A percentile compares a stretch with the other conserved stretches of the same genome.
Conservation (phyloP, 2,329 filamentous ascomycete species). For the Podosphaera leucotricha region DNA sequence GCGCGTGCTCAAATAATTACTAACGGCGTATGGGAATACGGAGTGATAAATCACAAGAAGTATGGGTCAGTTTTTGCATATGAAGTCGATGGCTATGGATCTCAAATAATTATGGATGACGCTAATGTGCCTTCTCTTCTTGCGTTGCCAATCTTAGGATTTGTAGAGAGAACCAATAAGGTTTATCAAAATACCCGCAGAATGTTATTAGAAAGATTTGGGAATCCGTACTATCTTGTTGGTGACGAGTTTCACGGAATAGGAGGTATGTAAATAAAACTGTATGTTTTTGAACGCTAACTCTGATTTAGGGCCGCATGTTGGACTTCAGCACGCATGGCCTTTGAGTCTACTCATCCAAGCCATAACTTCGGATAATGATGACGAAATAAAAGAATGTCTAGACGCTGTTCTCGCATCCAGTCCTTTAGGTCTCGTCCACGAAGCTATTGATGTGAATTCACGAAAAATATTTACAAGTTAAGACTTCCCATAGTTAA, state of each 20-base stretch:
- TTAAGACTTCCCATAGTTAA: conserved; percentile 13
- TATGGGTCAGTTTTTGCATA: conserved; percentile 67
- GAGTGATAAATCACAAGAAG: conserved; percentile 49
- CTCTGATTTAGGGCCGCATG: conserved; percentile 28
- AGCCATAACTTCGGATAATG: conserved; percentile 67
- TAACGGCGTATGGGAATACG: conserved; percentile 64
- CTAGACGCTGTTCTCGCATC: conserved; percentile 53
- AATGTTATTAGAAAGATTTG: conserved; percentile 23
- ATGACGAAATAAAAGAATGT: conserved; percentile 55
- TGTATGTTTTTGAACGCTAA: background rate
- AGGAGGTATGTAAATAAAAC: conserved; percentile 35
- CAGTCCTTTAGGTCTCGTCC: conserved; percentile 56
- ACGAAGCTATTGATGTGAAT: conserved; percentile 81
- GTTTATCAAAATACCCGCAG: conserved; percentile 75
- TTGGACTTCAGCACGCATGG: conserved; percentile 82
- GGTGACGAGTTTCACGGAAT: conserved; percentile 67
- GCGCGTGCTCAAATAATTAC: conserved; percentile 38
- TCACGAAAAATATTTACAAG: conserved; percentile 43
- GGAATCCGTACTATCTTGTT: conserved; percentile 69
- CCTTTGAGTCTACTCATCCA: conserved; percentile 88
- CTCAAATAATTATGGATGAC: conserved; percentile 67
- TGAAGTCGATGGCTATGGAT: conserved; percentile 73
- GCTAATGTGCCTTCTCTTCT: conserved; percentile 68
- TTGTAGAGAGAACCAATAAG: conserved; percentile 36
- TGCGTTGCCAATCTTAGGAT: conserved; percentile 57